Base-by-base conservation (phyloP, 2,329 filamentous ascomycete species). In the Curvularia lunata region DNA sequence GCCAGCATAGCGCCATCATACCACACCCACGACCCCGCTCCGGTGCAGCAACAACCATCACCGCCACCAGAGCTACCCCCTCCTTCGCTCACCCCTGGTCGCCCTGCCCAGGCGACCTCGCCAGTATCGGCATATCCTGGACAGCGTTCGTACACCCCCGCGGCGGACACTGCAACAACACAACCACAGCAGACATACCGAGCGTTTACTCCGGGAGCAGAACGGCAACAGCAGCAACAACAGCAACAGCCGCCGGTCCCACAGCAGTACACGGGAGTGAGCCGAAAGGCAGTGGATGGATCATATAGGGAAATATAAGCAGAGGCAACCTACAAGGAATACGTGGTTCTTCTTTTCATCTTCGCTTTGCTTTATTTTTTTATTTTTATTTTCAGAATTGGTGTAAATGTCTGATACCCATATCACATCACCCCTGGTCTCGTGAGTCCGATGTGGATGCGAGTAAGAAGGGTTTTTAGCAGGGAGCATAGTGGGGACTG, bases 281-380 rank as follows among this genome's bases (percentile, higher is more conserved):
- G 28, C 1, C 46, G 54, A 5, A 52, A 48, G 9, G 13, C 50
- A n/a, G 8, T 45, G 2, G 46, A 58, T 0, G 55, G 55, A 12
- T 45, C 50, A n/a, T 58, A 34, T 49, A 54, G 46, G 32, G 55
- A 58, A n/a, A 46, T 54, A 23, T 49, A 56, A 42, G n/a, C 4
- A 42, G 8, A 28, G n/a, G 27, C 27, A 16, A 45, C 16, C 5
- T 46, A 5, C 25, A 19, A 46, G 16, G 5, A 6, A 28, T 19
- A 1, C 12, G 13, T 46, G n/a, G 25, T 21, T 47, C n/a, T 32
- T 30, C 16, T 32, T 21, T 19, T 34, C 28, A 12, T 46, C 8
- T 19, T 42, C 32, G 19, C 10, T 23, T 23, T 3, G 1, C 12
- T 25, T 42, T 8, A 12, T 1, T 25, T 42, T 21, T 12, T 21